Evolutionary conservation across 2,329 filamentous ascomycete species (phyloP), one percentile per base, ranked within the genome.

Genomic region (Sporothrix schenckii): DNA sequence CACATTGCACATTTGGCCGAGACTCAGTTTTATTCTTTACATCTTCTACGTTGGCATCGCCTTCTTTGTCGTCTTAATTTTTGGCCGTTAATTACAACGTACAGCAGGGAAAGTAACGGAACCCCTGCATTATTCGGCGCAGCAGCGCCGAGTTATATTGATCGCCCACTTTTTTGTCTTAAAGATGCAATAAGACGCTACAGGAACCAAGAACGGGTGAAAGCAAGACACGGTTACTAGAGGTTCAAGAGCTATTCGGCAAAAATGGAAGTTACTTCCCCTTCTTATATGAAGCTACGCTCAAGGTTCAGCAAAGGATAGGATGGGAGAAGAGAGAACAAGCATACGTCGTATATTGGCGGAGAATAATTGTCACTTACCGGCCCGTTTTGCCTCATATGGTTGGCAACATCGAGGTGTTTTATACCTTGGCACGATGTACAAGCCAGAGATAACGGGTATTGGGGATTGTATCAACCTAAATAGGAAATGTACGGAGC

Each of bases 301-400:
- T 9, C 27, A 58, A 61, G 39, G 10, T 4, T 4, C 1, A 24
- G 11, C 14, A 19, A 24, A 44, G 56, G 19, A 61, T 14, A 54
- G 41, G 6, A 34, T 34, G 34, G 6, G 50, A 27, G 13, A 53
- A 3, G 24, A 54, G 14, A 16, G 11, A 24, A 4, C 11, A 14
- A 54, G 13, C 5, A 30, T 16, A 16, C 19, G 34, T 41, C 30
- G 34, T 21, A 60, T 60, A 60, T 41, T 34, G 56, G 56, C 56
- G 56, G 39, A 61, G 39, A 44, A 24, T 14, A 61, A 34, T 4
- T 61, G 27, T 61, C 34, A 39, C 27, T 47, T 27, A 11, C 56
- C 58, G 58, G 58, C 39, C 58, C 58, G 58, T 21, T 47, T 6
- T 63, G 58, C 58, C 58, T 61, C 39, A 44, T 61, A 44, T 61